Conservation (phyloP, 2,329 filamentous ascomycete genomes). For the Xylariales sp. region DNA sequence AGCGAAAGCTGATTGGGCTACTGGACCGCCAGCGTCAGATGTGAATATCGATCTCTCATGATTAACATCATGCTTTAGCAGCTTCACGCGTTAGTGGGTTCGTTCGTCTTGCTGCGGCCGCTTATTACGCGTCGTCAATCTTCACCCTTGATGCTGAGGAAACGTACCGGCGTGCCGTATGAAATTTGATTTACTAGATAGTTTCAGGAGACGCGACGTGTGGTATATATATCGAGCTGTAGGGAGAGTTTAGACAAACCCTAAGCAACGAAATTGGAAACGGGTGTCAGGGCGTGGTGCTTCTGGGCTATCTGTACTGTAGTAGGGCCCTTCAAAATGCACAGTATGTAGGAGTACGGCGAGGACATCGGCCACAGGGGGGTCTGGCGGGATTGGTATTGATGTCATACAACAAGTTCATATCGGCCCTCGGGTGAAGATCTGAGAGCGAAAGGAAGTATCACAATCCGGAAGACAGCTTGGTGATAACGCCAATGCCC, state of each 20-base stretch:
- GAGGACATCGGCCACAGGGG: neutral
- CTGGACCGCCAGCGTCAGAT: neutral
- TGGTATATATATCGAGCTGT: neutral
- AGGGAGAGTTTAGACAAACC: neutral
- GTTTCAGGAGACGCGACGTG: neutral
- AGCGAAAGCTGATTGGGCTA: neutral
- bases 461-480: neutral
- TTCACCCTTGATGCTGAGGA: constrained; percentile 6
- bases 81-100: neutral
- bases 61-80: constrained; percentile 2
- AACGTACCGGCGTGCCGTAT: constrained; percentile 3
- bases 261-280: neutral
- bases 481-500: neutral
- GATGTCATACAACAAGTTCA: neutral
- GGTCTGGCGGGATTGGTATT: constrained; percentile 1
- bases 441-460: constrained; percentile 7
- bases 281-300: neutral
- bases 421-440: constrained; percentile 20
- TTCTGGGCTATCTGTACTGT: neutral
- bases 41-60: constrained; percentile 10
- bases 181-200: neutral
- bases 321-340: neutral
- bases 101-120: constrained; percentile 13
- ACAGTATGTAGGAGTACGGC: neutral
- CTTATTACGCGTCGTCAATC: constrained; percentile 18